Base-by-base conservation (phyloP, 2,329 filamentous ascomycete genomes). In the Cordyceps fumosorosea region DNA sequence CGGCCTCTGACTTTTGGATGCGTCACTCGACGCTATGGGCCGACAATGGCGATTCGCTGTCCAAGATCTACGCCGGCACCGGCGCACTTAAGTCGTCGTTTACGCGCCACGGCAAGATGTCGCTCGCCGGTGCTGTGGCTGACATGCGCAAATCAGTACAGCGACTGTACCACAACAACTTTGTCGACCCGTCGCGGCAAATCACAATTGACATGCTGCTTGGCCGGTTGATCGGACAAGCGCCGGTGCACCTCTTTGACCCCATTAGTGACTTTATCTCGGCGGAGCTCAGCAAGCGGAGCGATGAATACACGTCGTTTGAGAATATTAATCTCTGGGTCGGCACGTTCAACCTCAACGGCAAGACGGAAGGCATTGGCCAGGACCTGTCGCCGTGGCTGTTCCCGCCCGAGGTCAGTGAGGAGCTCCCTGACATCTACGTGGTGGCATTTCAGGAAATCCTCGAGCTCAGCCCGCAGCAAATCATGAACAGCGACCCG, bases 401-500 rank as follows among this genome's bases (percentile, higher is more conserved):
- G 4, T 92, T 89, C 70, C 90, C 90, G 0, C 76, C 82, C 4
- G 66, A 71, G 1, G 57, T 81, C 11, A 81, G 84, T 5, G 74
- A 85, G 3, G 80, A 84, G 53, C 86, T 90, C 64, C 93, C 95
- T 6, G 90, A 93, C 63, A 90, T 99, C 44, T 87, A 96, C 57
- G 92, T 89, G 8, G 88, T 97, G 18, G 95, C 91, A 0, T 98
- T 99, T 69, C 95, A 99, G 72, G 95, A 99, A 74, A 98, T 99
- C 65, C 95, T 99, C n/a, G 91, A 96, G 71, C 79, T 99, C 53
- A 97, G 91, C 68, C 95, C 96, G 18, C 93, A 98, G 73, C 95
- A 99, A 71, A 98, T 99, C 70, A 97, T 99, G 92, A 96, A 96
- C 66, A 98, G 93, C 64, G 93, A 99, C 72, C 95, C 95, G 1